Conservation (phyloP, 345 rosid genomes). For the Salix dunnii region DNA sequence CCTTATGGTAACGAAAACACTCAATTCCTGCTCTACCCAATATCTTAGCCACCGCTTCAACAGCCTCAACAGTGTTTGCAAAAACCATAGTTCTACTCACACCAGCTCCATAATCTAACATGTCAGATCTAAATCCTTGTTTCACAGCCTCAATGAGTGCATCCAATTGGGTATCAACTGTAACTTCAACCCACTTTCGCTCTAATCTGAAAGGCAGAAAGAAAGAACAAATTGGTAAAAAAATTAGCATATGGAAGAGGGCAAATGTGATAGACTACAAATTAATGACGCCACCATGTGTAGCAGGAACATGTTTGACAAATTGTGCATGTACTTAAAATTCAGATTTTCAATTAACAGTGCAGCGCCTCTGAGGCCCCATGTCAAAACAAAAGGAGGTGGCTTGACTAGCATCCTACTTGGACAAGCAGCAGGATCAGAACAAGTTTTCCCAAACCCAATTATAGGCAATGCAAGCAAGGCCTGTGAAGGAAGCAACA, state of each 20-base stretch:
- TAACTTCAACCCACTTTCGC: slow-evolving; percentile 83
- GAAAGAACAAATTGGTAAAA: slow-evolving; percentile 10
- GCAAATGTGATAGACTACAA: background rate
- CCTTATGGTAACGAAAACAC: slow-evolving; percentile 81
- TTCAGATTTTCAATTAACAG: background rate
- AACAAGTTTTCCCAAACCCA: too few species aligned
- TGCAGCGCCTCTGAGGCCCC: too few species aligned
- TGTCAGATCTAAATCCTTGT: slow-evolving; percentile 29
- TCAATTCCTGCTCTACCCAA: slow-evolving; percentile 69
- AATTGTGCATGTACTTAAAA: background rate
- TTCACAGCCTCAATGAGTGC: slow-evolving; percentile 74
- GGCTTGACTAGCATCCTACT: too few species aligned
- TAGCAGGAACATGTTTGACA: background rate
- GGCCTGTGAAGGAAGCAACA: too few species aligned
- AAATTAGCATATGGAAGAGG: background rate
- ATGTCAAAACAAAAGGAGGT: too few species aligned
- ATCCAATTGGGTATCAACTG: slow-evolving; percentile 80
- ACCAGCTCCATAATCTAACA: slow-evolving; percentile 21
- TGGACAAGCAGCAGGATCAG: too few species aligned
- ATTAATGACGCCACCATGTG: background rate
- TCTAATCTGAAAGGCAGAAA: slow-evolving; percentile 54
- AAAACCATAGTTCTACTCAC: slow-evolving; percentile 82
- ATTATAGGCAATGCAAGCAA: too few species aligned
- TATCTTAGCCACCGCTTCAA: slow-evolving; percentile 76
- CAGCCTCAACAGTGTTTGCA: slow-evolving; percentile 89